A percentile compares a stretch with the other conserved stretches of the same genome.
These are phyloP conservation scores for Anthracocystis setariae DNA, from an alignment of 1,284 basidiomycete genomes.

Conservation along the genomic window DNA sequence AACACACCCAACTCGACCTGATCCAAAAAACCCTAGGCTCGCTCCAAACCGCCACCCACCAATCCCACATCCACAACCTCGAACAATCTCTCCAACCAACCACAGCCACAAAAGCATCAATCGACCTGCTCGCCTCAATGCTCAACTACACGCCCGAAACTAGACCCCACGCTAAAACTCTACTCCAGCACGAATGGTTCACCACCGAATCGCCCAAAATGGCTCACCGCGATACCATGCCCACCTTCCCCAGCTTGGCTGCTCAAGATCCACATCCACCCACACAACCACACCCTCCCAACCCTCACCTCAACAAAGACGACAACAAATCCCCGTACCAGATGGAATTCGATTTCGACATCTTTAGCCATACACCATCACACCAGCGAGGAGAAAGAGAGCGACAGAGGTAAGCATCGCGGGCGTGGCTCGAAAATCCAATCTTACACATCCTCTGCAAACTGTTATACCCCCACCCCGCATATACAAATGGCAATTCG, in stretches of 20 bases:
- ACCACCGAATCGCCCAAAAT: constrained; percentile 85
- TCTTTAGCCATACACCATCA: constrained; percentile 4
- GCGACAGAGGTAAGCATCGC: too few species aligned
- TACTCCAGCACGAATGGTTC: constrained; percentile 90
- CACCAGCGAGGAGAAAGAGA: too few species aligned
- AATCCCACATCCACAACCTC: neutral
- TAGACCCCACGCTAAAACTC: constrained; percentile 86
- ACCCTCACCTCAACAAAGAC: neutral
- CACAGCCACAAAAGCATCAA: constrained; percentile 74
- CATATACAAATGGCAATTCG: neutral
- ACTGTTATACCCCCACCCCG: neutral
- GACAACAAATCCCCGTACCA: constrained; percentile 2
- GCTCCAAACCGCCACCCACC: neutral
- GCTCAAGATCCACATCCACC: constrained; percentile 70
- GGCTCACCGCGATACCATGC: constrained; percentile 96
- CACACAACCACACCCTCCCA: constrained; percentile 9
- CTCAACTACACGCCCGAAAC: constrained; percentile 88
- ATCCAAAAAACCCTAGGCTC: constrained; percentile 87
- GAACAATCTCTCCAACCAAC: constrained; percentile 77
- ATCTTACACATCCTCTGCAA: neutral
- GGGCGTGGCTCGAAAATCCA: too few species aligned
- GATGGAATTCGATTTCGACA: constrained; percentile 37
- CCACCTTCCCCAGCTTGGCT: constrained; percentile 94
- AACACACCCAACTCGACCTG: constrained; percentile 82
- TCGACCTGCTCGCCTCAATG: constrained; percentile 84